These are phyloP conservation scores for Lumnitzera racemosa DNA, from an alignment of 345 rosid genomes.

Conservation along the genomic window DNA sequence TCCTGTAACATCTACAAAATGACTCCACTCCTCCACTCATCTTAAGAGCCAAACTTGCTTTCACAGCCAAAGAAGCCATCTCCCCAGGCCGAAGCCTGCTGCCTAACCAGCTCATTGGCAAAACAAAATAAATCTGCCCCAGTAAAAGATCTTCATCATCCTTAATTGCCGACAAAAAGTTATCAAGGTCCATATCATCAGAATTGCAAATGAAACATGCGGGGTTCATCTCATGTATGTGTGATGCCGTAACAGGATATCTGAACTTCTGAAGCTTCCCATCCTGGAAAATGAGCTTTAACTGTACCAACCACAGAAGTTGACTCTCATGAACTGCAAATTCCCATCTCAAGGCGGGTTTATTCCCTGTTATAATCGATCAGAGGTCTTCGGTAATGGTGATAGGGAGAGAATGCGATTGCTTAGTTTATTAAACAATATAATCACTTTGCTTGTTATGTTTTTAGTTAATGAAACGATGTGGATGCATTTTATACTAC, in stretches of 20 bases:
- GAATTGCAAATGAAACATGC: constrained; percentile 36
- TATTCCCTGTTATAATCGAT: background rate
- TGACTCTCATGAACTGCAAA: constrained; percentile 41
- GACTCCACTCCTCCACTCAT: background rate
- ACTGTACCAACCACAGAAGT: constrained; percentile 26
- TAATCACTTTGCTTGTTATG: too few relatives aligned
- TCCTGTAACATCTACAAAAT: constrained; percentile 10
- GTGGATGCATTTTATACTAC: too few relatives aligned
- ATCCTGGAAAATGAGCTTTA: constrained; percentile 43
- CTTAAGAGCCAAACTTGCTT: constrained; percentile 47
- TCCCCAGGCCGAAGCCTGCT: constrained; percentile 24
- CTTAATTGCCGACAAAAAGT: constrained; percentile 23
- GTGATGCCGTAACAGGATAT: constrained; percentile 35
- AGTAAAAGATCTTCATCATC: constrained; percentile 33
- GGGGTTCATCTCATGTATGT: constrained; percentile 27
- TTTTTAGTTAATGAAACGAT: too few relatives aligned
- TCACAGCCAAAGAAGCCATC: constrained; percentile 53
- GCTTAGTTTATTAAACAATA: too few relatives aligned
- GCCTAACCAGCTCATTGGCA: constrained; percentile 31
- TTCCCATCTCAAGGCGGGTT: constrained; percentile 28
- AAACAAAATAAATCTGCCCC: constrained; percentile 42
- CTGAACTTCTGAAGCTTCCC: constrained; percentile 46
- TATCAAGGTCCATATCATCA: constrained; percentile 43
- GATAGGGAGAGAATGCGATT: too few relatives aligned
- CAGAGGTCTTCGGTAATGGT: too few relatives aligned